Evolutionary conservation across 371 early-diverging fungal species (phyloP), one percentile per base, ranked within the genome.

Genomic region (Chytridiales sp.): DNA sequence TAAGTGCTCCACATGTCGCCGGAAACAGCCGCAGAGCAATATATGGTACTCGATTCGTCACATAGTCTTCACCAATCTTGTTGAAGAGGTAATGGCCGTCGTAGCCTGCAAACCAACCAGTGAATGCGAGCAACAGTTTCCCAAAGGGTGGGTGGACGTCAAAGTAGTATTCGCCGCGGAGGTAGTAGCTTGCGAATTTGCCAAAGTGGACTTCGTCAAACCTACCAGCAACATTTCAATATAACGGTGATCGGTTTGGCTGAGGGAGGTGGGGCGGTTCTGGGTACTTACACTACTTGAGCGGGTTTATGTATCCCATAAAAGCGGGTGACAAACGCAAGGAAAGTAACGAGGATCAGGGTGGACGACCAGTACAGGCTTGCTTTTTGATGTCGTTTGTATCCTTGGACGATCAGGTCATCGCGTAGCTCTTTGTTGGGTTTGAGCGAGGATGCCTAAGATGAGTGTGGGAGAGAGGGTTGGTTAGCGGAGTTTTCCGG

Each of bases 91-190:
- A 98, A 59, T 88, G 86, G 1, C 98, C 98, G 59, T 97, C 90
- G 72, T 92, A 97, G 19, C 97, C 97, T 29, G 91, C 72, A 24
- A 94, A 65, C 58, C 81, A 87, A 0, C 94, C 95, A 48, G 79
- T 82, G 22, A 84, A 83, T 9, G 96, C 98, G 17, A 98, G 76
- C 72, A 99, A 78, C 76, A 99, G 67, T 73, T 99, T 99, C 24
- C 98, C 99, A 39, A 99, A 81, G 3, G 99, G 99, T 35, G 99
- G 99, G 69, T 99, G 99, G 21, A 99, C 99, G 70, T 99, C 99
- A 77, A 99, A 98, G 76, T 89, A 99, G 80, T 93, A 99, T 56
- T 82, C 79, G 22, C 92, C 75, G 4, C 86, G 82, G 31, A 99
- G 75, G 69, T 99, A 99, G 69, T 91, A 90, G 22, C 87, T 83